Conservation (phyloP, 352 stramenopile genomes). For the Globisporangium paddicum region DNA sequence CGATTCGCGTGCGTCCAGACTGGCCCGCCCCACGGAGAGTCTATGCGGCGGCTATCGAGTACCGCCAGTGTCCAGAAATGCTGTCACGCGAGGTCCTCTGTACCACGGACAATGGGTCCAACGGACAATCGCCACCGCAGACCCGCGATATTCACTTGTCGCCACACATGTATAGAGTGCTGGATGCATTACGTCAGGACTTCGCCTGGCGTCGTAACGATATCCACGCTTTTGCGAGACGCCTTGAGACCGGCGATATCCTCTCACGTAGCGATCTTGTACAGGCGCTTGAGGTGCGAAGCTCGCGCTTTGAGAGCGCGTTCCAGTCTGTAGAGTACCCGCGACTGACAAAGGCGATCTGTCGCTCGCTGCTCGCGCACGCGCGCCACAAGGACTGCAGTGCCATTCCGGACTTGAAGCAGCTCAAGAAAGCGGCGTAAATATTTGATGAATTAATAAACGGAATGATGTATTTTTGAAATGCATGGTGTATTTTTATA, state of each 20-base stretch:
- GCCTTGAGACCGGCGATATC: constrained; percentile 33
- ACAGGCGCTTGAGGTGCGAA: constrained; percentile 18
- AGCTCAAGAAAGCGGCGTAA: not conserved
- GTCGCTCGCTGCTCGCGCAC: constrained; percentile 20
- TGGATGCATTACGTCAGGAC: constrained; percentile 30
- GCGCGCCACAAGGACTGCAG: constrained; percentile 7
- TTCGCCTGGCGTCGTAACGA: constrained; percentile 40
- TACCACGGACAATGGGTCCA: not conserved
- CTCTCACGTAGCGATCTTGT: constrained; percentile 39
- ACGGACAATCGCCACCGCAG: not conserved
- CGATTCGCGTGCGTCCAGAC: constrained; percentile 23
- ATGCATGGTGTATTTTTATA: not conserved
- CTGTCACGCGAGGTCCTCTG: not conserved
- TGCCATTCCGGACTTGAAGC: not conserved
- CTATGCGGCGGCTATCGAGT: constrained; percentile 17
- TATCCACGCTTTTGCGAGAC: constrained; percentile 26
- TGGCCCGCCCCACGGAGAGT: constrained; percentile 30
- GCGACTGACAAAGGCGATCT: constrained; percentile 42
- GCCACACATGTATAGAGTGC: constrained; percentile 15
- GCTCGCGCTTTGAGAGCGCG: constrained; percentile 36
- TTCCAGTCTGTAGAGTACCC: constrained; percentile 47
- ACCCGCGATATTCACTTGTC: constrained; percentile 23
- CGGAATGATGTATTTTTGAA: too few species aligned
- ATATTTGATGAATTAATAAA: not conserved
- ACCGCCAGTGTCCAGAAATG: not conserved